phyloP scores from a whole-genome alignment of 345 rosid genomes.

The Balakata baccata region DNA sequence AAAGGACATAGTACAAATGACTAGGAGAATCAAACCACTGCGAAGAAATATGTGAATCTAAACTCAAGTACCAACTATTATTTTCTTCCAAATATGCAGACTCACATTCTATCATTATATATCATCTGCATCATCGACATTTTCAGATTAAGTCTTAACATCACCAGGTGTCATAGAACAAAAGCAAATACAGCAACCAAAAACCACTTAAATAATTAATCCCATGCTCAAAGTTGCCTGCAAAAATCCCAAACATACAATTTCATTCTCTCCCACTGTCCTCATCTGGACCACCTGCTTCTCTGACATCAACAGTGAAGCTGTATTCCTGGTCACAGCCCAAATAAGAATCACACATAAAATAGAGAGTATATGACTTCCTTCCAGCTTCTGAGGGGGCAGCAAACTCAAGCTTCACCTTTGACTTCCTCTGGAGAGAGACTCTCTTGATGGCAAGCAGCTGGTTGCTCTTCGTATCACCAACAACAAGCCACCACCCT shows the following conservation, averaged over 20 bases:
- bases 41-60: too few species aligned
- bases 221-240: too few species aligned
- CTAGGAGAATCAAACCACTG: too few species aligned
- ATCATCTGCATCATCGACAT: neutral
- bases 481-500: conserved; percentile 97
- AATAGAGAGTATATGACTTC: conserved; percentile 61
- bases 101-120: too few species aligned
- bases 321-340: conserved; percentile 88
- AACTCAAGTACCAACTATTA: too few species aligned
- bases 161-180: neutral
- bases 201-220: neutral
- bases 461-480: conserved; percentile 74
- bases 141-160: neutral
- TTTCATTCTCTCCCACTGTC: conserved; percentile 17
- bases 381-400: conserved; percentile 64
- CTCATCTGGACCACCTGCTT: conserved; percentile 20
- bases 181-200: neutral
- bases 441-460: conserved; percentile 87
- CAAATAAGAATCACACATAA: conserved; percentile 85
- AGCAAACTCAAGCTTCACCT: conserved; percentile 73
- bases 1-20: too few species aligned
- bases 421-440: conserved; percentile 67
- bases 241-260: too few species aligned
- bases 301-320: conserved; percentile 58
- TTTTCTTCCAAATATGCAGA: neutral